Evolutionary conservation across 768 basidiomycete species (phyloP).

Genomic region (Agrocybe praecox): DNA sequence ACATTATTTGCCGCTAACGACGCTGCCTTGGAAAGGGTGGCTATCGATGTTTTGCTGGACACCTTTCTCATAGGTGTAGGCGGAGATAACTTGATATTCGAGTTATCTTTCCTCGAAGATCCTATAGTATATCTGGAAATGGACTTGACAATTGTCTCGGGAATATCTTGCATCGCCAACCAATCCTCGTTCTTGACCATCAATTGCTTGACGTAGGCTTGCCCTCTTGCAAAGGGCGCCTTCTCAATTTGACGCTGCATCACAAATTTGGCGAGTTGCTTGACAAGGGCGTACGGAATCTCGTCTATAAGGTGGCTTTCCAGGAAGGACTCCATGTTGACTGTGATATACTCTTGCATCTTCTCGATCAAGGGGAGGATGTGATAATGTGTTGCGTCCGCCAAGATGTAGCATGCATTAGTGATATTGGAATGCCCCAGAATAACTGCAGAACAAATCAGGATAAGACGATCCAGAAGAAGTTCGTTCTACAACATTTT

Average conservation of each 20-base stretch:
- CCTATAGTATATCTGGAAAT: constrained; percentile 2
- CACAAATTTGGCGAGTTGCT: constrained; percentile 64
- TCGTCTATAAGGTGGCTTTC: constrained; percentile 82
- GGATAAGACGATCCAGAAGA: constrained; percentile 80
- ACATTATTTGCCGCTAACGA: constrained; percentile 4
- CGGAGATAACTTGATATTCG: constrained; percentile 13
- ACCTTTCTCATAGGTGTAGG: constrained; percentile 22
- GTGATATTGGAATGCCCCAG: constrained; percentile 65
- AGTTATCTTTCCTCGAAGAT: constrained; percentile 15
- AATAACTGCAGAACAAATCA: constrained; percentile 80
- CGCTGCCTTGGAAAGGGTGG: neutral
- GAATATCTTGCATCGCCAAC: constrained; percentile 71
- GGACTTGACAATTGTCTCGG: constrained; percentile 48
- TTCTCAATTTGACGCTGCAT: constrained; percentile 62
- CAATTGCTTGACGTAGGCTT: constrained; percentile 50
- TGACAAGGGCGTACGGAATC: constrained; percentile 63
- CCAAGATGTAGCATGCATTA: constrained; percentile 80
- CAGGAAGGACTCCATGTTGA: constrained; percentile 86
- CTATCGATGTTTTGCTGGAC: neutral
- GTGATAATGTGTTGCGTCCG: constrained; percentile 81
- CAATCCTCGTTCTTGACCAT: constrained; percentile 69
- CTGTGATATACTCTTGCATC: constrained; percentile 77
- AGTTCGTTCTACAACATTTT: constrained; percentile 76
- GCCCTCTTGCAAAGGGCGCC: constrained; percentile 65
- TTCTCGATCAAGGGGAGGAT: constrained; percentile 67